Evolutionary conservation across 1,139 yeast species (phyloP).

Genomic region (Magnusiomyces fungicola): DNA sequence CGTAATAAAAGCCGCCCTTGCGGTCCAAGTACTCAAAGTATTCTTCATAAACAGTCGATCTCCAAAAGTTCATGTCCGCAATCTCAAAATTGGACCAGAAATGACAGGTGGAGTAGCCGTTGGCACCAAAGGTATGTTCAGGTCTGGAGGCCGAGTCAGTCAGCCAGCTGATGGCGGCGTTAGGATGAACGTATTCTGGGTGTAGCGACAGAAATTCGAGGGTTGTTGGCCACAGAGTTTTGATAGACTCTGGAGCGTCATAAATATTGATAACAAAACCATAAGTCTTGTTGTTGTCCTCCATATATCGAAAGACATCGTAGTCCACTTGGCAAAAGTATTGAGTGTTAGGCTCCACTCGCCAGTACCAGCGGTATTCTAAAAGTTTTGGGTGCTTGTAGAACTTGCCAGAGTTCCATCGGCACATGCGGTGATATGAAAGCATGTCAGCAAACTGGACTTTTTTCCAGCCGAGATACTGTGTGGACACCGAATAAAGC

Average conservation of each 20-base stretch:
- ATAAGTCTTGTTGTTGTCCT: constrained; percentile 52
- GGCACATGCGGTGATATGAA: constrained; percentile 77
- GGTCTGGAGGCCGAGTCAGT: constrained; percentile 42
- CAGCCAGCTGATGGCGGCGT: constrained; percentile 70
- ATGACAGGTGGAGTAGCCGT: constrained; percentile 78
- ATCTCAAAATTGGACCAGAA: constrained; percentile 83
- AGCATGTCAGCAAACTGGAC: constrained; percentile 55
- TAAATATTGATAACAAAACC: constrained; percentile 65
- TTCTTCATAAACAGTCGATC: constrained; percentile 54
- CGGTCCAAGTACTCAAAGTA: constrained; percentile 62
- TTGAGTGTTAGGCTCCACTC: constrained; percentile 69
- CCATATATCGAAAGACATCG: constrained; percentile 71
- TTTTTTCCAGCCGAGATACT: constrained; percentile 37
- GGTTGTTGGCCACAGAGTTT: constrained; percentile 64
- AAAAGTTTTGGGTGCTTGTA: constrained; percentile 54
- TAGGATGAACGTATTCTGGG: constrained; percentile 54
- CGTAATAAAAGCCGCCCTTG: constrained; percentile 75
- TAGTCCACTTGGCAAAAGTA: constrained; percentile 63
- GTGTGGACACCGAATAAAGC: constrained; percentile 31
- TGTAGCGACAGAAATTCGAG: constrained; percentile 46
- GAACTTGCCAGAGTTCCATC: constrained; percentile 61
- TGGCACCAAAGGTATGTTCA: constrained; percentile 42
- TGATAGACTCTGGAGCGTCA: constrained; percentile 58
- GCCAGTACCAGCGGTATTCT: constrained; percentile 61
- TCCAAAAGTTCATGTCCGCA: constrained; percentile 73